Conservation (phyloP, 139 green algal genomes). For the Tetradesmus obliquus region DNA sequence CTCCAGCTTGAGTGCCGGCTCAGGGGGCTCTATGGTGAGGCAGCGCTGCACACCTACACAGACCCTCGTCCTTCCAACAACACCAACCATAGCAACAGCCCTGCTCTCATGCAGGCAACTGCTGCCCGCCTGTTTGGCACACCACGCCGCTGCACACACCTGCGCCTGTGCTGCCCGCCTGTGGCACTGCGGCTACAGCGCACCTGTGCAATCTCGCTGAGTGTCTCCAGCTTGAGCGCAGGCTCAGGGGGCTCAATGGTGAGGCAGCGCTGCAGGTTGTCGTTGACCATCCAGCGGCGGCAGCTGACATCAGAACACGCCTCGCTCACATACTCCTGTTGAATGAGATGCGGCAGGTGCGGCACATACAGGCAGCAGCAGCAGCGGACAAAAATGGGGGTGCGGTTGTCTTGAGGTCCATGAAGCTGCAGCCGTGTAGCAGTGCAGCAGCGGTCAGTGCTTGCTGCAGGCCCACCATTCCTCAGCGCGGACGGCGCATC, state of each 20-base stretch:
- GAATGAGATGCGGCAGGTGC: neutral
- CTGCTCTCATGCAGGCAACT: too few relatives aligned
- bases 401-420: too few relatives aligned
- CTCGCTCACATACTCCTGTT: slow-evolving; percentile 60
- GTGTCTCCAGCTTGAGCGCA: slow-evolving; percentile 60
- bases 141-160: neutral
- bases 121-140: too few relatives aligned
- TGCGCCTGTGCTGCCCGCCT: neutral
- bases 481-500: too few relatives aligned
- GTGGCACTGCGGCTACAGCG: neutral
- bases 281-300: slow-evolving; percentile 68
- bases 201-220: slow-evolving; percentile 62
- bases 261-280: slow-evolving; percentile 63
- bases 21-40: slow-evolving; percentile 62
- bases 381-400: too few relatives aligned
- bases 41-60: slow-evolving; percentile 50
- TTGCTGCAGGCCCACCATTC: too few relatives aligned
- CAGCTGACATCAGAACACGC: slow-evolving; percentile 54
- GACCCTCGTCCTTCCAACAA: too few relatives aligned
- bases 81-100: too few relatives aligned
- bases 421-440: neutral
- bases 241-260: slow-evolving; percentile 59
- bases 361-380: neutral
- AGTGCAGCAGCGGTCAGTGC: too few relatives aligned
- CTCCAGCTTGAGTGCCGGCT: slow-evolving; percentile 58